Conservation (phyloP, 169 alveolate species). For the Plasmodium malariae region DNA sequence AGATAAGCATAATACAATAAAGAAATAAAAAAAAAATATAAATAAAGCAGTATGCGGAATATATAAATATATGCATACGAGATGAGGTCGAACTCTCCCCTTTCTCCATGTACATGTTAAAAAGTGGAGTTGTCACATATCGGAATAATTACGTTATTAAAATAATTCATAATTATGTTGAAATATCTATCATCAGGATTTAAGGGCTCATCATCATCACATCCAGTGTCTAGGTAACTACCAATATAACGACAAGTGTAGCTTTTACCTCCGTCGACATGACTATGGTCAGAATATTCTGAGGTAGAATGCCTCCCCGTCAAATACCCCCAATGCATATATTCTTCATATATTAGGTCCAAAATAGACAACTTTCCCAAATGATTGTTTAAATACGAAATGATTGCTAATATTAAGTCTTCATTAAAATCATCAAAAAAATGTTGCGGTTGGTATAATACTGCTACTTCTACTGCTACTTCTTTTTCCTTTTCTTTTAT, state of each 20-base stretch:
- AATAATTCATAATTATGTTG: constrained; percentile 9
- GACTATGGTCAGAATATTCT: background rate
- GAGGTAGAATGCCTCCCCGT: background rate
- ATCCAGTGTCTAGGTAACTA: background rate
- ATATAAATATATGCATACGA: background rate
- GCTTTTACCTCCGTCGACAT: too few species aligned
- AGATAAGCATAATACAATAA: background rate
- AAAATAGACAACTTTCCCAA: constrained; percentile 26
- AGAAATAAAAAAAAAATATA: background rate
- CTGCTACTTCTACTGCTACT: background rate
- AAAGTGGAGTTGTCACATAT: background rate
- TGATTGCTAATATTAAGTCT: constrained; percentile 8
- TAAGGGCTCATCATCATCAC: background rate
- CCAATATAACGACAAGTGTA: too few species aligned
- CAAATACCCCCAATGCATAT: constrained; percentile 1
- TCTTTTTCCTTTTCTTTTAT: too few species aligned
- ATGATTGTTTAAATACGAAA: constrained; percentile 11
- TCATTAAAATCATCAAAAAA: background rate
- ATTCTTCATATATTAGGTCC: constrained; percentile 18
- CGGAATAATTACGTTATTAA: constrained; percentile 12
- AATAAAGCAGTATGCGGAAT: background rate
- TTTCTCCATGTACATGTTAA: too few species aligned
- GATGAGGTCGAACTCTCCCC: too few species aligned
- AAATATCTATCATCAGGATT: constrained; percentile 21
- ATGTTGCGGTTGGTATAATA: background rate